phyloP scores from a whole-genome alignment of 768 basidiomycete species.

The Boletus reticuloceps region DNA sequence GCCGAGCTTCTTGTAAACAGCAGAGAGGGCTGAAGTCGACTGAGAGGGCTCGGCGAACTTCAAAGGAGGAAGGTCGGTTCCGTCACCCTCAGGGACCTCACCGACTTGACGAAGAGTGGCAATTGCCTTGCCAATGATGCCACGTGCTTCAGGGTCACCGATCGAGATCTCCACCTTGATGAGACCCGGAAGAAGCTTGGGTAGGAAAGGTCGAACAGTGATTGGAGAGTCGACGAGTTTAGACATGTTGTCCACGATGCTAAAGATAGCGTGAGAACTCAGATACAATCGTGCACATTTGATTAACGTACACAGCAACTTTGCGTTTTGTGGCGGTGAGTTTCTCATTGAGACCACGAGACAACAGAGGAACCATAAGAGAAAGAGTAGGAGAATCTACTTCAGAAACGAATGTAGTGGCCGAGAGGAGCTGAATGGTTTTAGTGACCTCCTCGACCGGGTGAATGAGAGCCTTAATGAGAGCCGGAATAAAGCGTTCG shows the following conservation, averaged over 20 bases:
- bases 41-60: conserved; percentile 71
- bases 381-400: conserved; percentile 97
- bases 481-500: conserved; percentile 93
- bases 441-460: conserved; percentile 98
- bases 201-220: conserved; percentile 96
- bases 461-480: conserved; percentile 97
- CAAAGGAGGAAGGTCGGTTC: conserved; percentile 85
- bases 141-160: conserved; percentile 97
- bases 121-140: conserved; percentile 88
- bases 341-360: conserved; percentile 93
- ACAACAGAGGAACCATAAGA: conserved; percentile 93
- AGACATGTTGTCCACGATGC: conserved; percentile 97
- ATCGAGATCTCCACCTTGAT: conserved; percentile 94
- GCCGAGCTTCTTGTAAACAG: conserved; percentile 85
- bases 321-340: conserved; percentile 95
- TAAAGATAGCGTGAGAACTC: conserved; percentile 33
- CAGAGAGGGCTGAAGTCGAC: conserved; percentile 62
- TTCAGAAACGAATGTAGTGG: conserved; percentile 99
- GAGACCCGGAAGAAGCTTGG: conserved; percentile 91
- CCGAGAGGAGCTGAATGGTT: conserved; percentile 92
- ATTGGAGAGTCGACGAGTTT: conserved; percentile 94
- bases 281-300: conserved; percentile 9
- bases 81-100: conserved; percentile 83
- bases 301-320: conserved; percentile 82
- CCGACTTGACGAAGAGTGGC: conserved; percentile 94